Conservation (phyloP, 805 yeast species). For the Schizosaccharomyces lindneri region DNA sequence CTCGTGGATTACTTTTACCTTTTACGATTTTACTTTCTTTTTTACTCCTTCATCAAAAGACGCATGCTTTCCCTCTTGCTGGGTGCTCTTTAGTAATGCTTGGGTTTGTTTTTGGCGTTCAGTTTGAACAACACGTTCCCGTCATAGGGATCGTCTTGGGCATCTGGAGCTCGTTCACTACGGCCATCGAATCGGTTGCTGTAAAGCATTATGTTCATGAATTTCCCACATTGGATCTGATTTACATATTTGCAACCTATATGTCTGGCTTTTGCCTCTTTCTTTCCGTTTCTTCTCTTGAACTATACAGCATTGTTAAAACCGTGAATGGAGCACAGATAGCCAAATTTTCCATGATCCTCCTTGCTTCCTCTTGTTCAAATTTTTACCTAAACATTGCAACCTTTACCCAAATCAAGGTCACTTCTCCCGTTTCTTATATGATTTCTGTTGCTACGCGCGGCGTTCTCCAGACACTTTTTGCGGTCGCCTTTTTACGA, state of each 20-base stretch:
- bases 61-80: not conserved
- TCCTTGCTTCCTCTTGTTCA: not conserved
- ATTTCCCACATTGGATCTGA: not conserved
- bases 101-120: conserved; percentile 2
- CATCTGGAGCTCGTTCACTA: conserved; percentile 2
- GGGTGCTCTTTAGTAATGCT: not conserved
- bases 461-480: not conserved
- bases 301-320: not conserved
- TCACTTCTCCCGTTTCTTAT: conserved; percentile 1
- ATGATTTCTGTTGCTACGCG: conserved; percentile 2
- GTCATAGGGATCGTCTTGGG: not conserved
- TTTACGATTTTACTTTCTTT: not conserved
- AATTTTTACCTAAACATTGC: not conserved
- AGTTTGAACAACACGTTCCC: not conserved
- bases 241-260: not conserved
- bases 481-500: not conserved
- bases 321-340: not conserved
- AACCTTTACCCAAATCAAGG: conserved; percentile 2
- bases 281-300: not conserved
- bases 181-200: conserved; percentile 1
- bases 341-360: not conserved
- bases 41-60: not conserved
- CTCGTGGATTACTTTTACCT: conserved; percentile 3
- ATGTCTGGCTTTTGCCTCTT: not conserved
- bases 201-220: conserved; percentile 1